Conservation (phyloP, 306 rosid species). For the Vigna mungo region DNA sequence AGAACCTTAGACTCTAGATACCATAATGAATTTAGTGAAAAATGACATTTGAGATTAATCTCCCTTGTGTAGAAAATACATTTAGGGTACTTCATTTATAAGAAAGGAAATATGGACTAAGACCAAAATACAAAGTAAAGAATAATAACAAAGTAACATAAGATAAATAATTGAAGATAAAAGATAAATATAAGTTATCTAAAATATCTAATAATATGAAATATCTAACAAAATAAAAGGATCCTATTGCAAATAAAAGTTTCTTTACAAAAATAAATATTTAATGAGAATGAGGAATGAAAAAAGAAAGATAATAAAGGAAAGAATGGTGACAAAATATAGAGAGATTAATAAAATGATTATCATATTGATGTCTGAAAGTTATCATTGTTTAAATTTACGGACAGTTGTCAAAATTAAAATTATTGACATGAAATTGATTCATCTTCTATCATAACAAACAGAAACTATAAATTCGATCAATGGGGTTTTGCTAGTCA, state of each 20-base stretch:
- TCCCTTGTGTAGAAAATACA: too few species aligned
- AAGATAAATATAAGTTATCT: too few species aligned
- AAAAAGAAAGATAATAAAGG: neutral
- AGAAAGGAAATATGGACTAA: too few species aligned
- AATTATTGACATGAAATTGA: conserved; percentile 15
- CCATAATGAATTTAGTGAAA: too few species aligned
- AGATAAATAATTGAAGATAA: too few species aligned
- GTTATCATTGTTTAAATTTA: neutral
- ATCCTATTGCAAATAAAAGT: neutral
- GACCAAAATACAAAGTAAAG: too few species aligned
- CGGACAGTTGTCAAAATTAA: neutral
- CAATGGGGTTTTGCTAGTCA: conserved; percentile 13
- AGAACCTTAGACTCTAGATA: too few species aligned
- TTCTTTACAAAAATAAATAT: neutral
- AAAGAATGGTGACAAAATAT: neutral
- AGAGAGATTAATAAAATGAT: neutral
- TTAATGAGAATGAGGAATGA: conserved; percentile 2
- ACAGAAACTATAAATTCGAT: conserved; percentile 23
- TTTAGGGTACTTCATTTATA: too few species aligned
- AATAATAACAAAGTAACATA: too few species aligned
- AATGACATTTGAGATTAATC: too few species aligned
- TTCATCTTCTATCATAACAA: conserved; percentile 18
- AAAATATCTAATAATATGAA: too few species aligned
- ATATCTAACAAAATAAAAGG: neutral
- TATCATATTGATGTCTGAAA: neutral